Base-by-base conservation (phyloP, 2,329 filamentous ascomycete species). In the Arachnomyces sp. region DNA sequence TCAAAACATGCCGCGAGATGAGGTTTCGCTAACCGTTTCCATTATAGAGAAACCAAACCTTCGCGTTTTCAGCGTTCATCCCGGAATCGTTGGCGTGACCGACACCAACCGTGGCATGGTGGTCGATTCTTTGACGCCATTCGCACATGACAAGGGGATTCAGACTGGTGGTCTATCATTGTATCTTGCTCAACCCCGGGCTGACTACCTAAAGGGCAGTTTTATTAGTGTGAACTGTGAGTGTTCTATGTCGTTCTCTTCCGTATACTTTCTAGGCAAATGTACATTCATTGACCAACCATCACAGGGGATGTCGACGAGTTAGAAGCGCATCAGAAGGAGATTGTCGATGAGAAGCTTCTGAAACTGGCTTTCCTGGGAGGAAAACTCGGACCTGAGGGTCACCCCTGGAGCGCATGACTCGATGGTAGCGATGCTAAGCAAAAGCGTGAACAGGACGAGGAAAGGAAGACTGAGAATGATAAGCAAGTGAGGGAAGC, bases 161-260 rank as follows among this genome's bases (percentile, higher is more conserved):
- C 46, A 63, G 30, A 53, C 57, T 1, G 61, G 54, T 1, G 57
- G 57, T 31, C 43, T 62, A 7, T 55, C 58, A 0, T 30, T 59
- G 3, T 61, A 56, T 43, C 44, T 59, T 3, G 47, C 49, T 1
- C 54, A 55, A 8, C 38, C 48, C 1, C 50, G 54, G 40, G 60
- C 61, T 1, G 50, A 53, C n/a, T 63, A 56, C 43, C 45, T 66
- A n/a, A 59, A 49, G 35, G 54, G 57, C 5, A 47, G 53, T 9
- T 56, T 59, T 39, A 45, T 63, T 1, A 50, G 50, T 45, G 55
- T 57, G 3, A 65, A 64, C 39, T 62, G 60, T 33, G 12, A 14
- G 31, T 33, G 7, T 17, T 14, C 13, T 14, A 33, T 17, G n/a
- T 14, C 13, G 12, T 5, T 12, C 31, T 11, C 16, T 14, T 4